Percentiles rank a stretch among this genome's conserved stretches.
phyloP scores from a whole-genome alignment of 2,329 filamentous ascomycete species.

The Lachnellula occidentalis region DNA sequence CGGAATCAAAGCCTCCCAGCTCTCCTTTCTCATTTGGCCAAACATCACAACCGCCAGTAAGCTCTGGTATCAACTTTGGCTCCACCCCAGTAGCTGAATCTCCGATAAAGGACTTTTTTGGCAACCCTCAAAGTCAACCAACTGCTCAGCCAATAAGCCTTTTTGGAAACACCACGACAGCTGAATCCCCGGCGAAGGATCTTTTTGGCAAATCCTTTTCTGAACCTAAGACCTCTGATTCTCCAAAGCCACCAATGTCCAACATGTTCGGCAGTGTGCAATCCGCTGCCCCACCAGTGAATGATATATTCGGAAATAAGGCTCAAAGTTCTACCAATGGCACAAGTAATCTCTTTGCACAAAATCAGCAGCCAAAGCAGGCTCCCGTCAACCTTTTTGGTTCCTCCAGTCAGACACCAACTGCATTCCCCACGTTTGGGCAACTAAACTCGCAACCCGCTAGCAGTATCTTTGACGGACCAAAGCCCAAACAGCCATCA shows the following conservation, averaged over 20 bases:
- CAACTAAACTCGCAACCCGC: background rate
- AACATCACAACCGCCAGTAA: slow-evolving; percentile 5
- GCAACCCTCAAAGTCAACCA: slow-evolving; percentile 5
- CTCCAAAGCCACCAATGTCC: background rate
- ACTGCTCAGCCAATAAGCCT: slow-evolving; percentile 1
- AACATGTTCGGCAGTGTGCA: no score
- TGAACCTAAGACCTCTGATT: background rate
- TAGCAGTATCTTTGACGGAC: background rate
- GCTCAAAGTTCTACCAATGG: background rate
- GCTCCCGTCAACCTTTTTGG: background rate
- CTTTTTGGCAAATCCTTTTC: background rate
- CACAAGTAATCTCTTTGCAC: background rate
- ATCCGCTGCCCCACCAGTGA: background rate
- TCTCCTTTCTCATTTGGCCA: background rate
- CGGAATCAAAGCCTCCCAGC: background rate
- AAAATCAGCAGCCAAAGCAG: background rate
- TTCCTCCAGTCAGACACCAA: background rate
- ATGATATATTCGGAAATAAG: background rate
- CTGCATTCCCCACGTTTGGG: background rate
- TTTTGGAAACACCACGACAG: background rate
- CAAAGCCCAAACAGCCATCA: slow-evolving; percentile 1
- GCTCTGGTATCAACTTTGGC: background rate
- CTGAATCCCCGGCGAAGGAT: background rate
- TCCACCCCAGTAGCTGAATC: background rate
- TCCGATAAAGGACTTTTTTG: slow-evolving; percentile 5